phyloP scores from a whole-genome alignment of 2,329 filamentous ascomycete genomes.

The Sporothrix dimorphospora region DNA sequence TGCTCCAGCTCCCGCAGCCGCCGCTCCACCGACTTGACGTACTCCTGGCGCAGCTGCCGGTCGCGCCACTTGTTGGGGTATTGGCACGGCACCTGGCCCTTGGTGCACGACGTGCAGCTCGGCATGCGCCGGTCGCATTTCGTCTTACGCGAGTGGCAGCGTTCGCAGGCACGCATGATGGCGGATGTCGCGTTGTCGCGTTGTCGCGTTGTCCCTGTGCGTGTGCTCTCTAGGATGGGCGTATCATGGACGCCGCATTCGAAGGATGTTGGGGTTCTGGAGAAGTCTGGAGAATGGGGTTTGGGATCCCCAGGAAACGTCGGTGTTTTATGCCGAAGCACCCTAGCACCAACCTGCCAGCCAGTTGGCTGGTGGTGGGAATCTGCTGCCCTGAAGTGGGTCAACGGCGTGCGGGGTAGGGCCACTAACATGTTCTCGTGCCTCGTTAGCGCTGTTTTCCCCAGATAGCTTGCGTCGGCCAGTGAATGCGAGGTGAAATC shows the following conservation, averaged over 20 bases:
- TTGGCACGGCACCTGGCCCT: conserved; percentile 21
- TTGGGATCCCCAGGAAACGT: background rate
- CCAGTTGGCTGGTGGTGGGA: background rate
- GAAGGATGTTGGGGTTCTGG: background rate
- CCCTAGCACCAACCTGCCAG: background rate
- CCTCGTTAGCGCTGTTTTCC: background rate
- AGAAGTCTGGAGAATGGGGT: background rate
- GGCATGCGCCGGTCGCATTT: conserved; percentile 24
- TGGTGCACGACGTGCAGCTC: conserved; percentile 22
- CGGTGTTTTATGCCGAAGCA: conserved; percentile 13
- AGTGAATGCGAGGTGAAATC: background rate
- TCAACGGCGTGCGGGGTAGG: background rate
- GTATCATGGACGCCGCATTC: background rate
- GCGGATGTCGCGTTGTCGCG: background rate
- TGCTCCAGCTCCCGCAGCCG: conserved; percentile 24
- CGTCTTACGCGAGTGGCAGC: conserved; percentile 24
- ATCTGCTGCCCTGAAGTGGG: background rate
- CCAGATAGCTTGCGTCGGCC: conserved; percentile 7
- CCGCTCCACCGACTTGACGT: conserved; percentile 21
- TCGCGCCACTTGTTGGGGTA: conserved; percentile 24
- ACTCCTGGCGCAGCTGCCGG: conserved; percentile 25
- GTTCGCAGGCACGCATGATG: conserved; percentile 25
- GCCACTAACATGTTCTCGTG: background rate
- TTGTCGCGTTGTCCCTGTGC: background rate
- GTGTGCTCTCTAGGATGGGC: background rate